These are phyloP conservation scores for Botrytis fabae DNA, from an alignment of 2,329 filamentous ascomycete species.

Conservation along the genomic window DNA sequence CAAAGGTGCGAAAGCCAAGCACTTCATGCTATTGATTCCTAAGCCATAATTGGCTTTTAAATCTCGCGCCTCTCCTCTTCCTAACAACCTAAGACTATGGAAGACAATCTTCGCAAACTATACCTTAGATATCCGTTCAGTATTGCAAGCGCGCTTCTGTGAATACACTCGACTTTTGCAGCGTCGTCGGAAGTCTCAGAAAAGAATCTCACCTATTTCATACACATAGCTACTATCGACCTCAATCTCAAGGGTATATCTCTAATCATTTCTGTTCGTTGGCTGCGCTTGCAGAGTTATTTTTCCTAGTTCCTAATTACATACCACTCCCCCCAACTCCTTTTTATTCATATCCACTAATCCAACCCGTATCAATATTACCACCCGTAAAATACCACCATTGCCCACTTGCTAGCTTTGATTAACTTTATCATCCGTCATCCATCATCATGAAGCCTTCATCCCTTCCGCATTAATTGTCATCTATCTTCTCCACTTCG, in stretches of 20 bases:
- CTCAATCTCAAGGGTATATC: constrained; percentile 17
- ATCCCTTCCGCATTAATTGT: constrained; percentile 36
- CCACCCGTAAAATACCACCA: constrained; percentile 25
- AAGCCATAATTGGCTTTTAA: background rate
- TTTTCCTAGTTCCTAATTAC: constrained; percentile 6
- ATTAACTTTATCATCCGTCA: background rate
- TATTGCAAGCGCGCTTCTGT: background rate
- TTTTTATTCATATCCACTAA: constrained; percentile 9
- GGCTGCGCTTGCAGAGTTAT: constrained; percentile 7
- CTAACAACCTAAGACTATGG: background rate
- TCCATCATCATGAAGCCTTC: background rate
- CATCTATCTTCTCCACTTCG: constrained; percentile 68
- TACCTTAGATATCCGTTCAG: background rate
- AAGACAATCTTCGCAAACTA: background rate
- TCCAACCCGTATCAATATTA: constrained; percentile 22
- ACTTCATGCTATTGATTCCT: background rate
- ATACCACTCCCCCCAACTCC: constrained; percentile 5
- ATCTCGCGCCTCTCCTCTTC: background rate
- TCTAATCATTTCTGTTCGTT: constrained; percentile 12
- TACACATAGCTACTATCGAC: background rate
- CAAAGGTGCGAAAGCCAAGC: background rate
- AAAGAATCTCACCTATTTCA: background rate
- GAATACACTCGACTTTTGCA: background rate
- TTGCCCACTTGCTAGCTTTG: background rate
- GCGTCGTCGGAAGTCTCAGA: background rate